phyloP scores from a whole-genome alignment of 345 rosid genomes.

The Rhizophora mangle region DNA sequence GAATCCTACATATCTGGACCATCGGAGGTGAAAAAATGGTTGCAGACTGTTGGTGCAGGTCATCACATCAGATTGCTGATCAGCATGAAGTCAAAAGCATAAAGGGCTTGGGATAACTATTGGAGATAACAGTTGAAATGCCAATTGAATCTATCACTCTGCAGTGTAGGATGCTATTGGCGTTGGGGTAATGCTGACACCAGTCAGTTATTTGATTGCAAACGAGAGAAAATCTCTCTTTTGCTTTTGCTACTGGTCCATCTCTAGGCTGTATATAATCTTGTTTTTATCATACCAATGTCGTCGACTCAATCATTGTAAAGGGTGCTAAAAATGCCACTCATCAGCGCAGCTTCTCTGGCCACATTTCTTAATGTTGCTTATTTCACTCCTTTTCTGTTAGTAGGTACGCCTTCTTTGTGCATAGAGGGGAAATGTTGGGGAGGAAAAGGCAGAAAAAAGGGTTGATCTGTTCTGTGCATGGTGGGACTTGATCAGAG shows the following conservation, averaged over 20 bases:
- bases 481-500: slow-evolving; percentile 83
- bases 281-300: background rate
- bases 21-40: slow-evolving; percentile 1
- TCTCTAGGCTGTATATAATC: slow-evolving; percentile 5
- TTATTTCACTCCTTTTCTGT: background rate
- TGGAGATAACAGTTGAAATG: slow-evolving; percentile 5
- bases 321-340: background rate
- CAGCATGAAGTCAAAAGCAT: slow-evolving; percentile 11
- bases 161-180: background rate
- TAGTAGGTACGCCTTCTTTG: no score
- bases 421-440: no score
- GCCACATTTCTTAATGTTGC: background rate
- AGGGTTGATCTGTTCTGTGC: background rate
- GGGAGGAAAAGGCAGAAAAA: no score
- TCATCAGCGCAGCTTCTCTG: background rate
- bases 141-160: background rate
- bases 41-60: background rate
- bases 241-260: slow-evolving; percentile 3
- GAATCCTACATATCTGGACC: slow-evolving; percentile 11
- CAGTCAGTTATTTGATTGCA: slow-evolving; percentile 10
- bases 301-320: slow-evolving; percentile 11
- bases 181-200: background rate
- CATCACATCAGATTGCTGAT: background rate
- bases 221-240: slow-evolving; percentile 13
- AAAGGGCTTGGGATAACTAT: background rate